Evolutionary conservation across 2,329 filamentous ascomycete genomes (phyloP), one percentile per base, ranked within the genome.

Genomic region (Zymoseptoria ardabiliae): DNA sequence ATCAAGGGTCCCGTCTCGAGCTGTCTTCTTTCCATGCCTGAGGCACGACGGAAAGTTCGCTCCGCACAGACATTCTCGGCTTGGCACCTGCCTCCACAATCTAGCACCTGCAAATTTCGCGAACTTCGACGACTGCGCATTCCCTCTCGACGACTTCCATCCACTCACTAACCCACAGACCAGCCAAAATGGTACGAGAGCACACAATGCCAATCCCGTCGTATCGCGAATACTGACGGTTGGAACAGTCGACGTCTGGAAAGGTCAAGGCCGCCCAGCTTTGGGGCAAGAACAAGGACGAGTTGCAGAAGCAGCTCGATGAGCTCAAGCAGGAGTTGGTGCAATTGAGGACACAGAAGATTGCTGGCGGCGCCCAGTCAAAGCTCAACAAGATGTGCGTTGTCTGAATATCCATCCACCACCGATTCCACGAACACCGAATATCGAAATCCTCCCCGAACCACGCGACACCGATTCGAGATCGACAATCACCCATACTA

Each of bases 281-380:
- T 81, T 97, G 94, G 94, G 87, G 86, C 83, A 99, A 99, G 91
- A 92, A 85, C 88, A 97, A 97, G 88, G 91, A 96, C 77, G 95
- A 99, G 75, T 85, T 99, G 80, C 85, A 86, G 77, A 96, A 94
- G 86, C 91, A 96, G 81, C 87, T 97, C 76, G 87, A 86, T 73
- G 91, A 96, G 81, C 84, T 96, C 78, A 96, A 97, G 90, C 86
- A 88, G 68, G 95, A 99, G 85, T 87, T 99, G 72, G 90, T 91
- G 76, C 88, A 93, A 83, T 86, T 99, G 76, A 89, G 94, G 78
- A 96, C 96, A 77, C 93, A 97, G 84, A 97, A 99, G 89, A 92
- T 99, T 78, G 85, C 91, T 71, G 85, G 85, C 76, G 95, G 93
- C 74, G 91, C 91, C 72, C 88, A 90, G 75, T 89, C 89, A 77